phyloP scores from a whole-genome alignment of 148 eudicot species.

The Silene latifolia region DNA sequence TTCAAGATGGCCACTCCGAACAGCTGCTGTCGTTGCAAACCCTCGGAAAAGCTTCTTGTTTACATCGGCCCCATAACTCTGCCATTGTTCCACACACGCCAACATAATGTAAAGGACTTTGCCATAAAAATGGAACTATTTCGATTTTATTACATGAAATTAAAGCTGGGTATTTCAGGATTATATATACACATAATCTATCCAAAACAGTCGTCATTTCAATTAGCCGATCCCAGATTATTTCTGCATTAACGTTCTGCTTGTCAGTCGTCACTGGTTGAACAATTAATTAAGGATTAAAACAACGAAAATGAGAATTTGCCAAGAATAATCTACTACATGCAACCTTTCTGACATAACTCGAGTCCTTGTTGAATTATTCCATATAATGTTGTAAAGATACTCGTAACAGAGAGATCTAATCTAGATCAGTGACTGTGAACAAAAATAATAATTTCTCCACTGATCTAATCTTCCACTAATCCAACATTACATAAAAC shows the following conservation, averaged over 20 bases:
- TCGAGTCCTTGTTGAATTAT: neutral
- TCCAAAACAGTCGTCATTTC: neutral
- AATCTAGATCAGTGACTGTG: slow-evolving; percentile 20
- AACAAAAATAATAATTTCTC: slow-evolving; percentile 5
- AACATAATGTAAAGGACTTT: neutral
- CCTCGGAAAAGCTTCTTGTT: slow-evolving; percentile 70
- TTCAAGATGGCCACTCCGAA: slow-evolving; percentile 56
- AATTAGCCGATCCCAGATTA: neutral
- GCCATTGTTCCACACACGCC: slow-evolving; percentile 22
- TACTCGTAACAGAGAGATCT: no score
- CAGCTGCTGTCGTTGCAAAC: slow-evolving; percentile 68
- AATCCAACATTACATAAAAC: slow-evolving; percentile 12
- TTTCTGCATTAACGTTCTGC: neutral
- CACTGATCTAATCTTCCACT: slow-evolving; percentile 15
- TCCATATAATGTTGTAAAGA: slow-evolving; percentile 4
- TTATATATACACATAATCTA: neutral
- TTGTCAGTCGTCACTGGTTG: neutral
- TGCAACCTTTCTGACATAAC: slow-evolving; percentile 13
- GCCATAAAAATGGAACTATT: neutral
- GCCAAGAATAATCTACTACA: neutral
- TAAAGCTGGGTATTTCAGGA: neutral
- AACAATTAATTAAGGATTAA: neutral
- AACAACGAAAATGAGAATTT: neutral
- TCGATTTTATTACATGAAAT: neutral
- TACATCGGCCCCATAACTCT: slow-evolving; percentile 59